Conservation (phyloP, 2,329 filamentous ascomycete species). For the Colletotrichum lentis region DNA sequence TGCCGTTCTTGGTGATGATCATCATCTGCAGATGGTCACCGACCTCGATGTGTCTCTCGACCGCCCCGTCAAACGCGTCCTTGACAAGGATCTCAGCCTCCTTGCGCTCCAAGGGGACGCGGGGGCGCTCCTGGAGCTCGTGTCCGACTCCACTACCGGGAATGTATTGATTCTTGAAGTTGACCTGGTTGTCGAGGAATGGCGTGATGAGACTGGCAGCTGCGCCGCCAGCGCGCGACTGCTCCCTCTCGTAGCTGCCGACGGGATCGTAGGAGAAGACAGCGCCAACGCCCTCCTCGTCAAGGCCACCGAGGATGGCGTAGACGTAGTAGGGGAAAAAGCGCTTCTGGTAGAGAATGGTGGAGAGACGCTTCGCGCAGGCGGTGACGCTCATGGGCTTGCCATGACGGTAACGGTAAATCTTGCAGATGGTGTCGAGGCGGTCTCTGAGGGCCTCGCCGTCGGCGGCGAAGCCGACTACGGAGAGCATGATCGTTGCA, state of each 20-base stretch:
- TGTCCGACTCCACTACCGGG: conserved; percentile 86
- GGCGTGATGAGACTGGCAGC: conserved; percentile 97
- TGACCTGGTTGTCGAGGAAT: conserved; percentile 99
- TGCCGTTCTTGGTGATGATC: conserved; percentile 86
- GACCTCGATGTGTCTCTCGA: conserved; percentile 98
- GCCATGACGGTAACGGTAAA: conserved; percentile 98
- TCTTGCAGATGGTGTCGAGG: conserved; percentile 93
- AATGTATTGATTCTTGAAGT: conserved; percentile 98
- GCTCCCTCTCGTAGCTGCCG: conserved; percentile 95
- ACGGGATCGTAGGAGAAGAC: conserved; percentile 98
- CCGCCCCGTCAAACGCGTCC: conserved; percentile 97
- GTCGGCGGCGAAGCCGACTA: conserved; percentile 95
- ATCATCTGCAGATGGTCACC: conserved; percentile 96
- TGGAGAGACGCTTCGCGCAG: conserved; percentile 92
- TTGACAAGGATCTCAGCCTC: conserved; percentile 89
- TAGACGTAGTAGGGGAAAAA: conserved; percentile 99
- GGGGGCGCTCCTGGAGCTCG: conserved; percentile 75
- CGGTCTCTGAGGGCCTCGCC: conserved; percentile 93
- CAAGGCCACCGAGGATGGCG: conserved; percentile 91
- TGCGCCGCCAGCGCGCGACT: conserved; percentile 92
- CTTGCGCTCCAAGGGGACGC: conserved; percentile 72
- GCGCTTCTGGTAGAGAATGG: conserved; percentile 95
- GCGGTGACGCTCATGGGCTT: conserved; percentile 95
- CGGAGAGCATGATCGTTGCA: conserved; percentile 86
- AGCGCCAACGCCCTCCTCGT: conserved; percentile 92